Evolutionary conservation across 805 yeast species (phyloP), one percentile per base, ranked within the genome.

Genomic region (Saccharomycopsis javanensis): DNA sequence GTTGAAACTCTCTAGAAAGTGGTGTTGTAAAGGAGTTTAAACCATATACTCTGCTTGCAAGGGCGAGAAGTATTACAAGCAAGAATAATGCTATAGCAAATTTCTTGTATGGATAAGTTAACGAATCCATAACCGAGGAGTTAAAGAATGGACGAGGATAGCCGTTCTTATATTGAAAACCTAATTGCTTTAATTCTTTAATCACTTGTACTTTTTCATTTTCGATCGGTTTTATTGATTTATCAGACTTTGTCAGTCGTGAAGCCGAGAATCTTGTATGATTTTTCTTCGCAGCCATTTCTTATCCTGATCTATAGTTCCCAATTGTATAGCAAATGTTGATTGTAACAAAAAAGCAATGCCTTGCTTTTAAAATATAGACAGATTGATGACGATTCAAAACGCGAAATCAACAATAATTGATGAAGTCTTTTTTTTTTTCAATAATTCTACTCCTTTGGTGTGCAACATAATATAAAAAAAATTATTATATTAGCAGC

Each of bases 1-100:
- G 68, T 60, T 75, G 78, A 1, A 69, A 69, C 60, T 79, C 83
- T 62, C 77, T 81, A 61, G 76, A 76, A n/a, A 77, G 74, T 20
- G 77, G 76, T n/a, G 67, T 64, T 8, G 64, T 57, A 0, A 80
- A 80, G 3, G 57, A 51, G 1, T 68, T 70, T 2, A 77, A 57
- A 18, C 67, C 67, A 58, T 69, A 69, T 33, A 73, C 58, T 48
- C 77, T 68, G 2, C 71, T 62, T 69, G 35, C 30, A 1, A 55
- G 20, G 13, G 55, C 28, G 20, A 51, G 6, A 1, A 35, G 18
- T n/a, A 51, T 16, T 13, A 57, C 16, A 8, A 42, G 15, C 16
- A 13, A 25, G 18, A 57, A 37, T n/a, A 28, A 31, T 4, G 18
- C 5, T 25, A 31, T 8, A 10, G 55, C 57, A 11, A 18, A 31